phyloP scores from a whole-genome alignment of 2,329 filamentous ascomycete species.

The Ascocoryne sarcoides region DNA sequence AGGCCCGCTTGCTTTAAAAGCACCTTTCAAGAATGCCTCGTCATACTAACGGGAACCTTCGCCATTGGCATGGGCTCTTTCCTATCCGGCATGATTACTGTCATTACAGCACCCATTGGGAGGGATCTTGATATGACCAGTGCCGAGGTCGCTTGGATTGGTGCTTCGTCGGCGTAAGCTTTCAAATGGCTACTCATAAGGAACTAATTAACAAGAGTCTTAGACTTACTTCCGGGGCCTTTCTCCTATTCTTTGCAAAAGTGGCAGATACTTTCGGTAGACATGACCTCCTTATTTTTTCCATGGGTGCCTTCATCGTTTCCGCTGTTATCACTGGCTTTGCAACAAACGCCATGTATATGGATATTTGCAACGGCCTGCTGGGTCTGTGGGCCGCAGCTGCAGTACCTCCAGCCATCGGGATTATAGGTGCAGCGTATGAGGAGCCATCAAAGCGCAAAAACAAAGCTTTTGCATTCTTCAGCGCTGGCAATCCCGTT shows the following conservation, averaged over 20 bases:
- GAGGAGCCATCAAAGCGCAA: conserved; percentile 50
- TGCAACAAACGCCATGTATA: conserved; percentile 45
- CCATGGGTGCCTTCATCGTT: conserved; percentile 51
- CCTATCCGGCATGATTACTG: conserved; percentile 47
- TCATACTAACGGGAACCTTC: conserved; percentile 58
- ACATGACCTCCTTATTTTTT: conserved; percentile 47
- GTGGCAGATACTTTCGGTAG: conserved; percentile 57
- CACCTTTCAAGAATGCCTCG: conserved; percentile 54
- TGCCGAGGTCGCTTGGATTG: conserved; percentile 60
- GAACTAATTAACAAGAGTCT: neutral
- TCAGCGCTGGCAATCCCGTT: conserved; percentile 35
- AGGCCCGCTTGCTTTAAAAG: conserved; percentile 53
- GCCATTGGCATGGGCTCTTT: conserved; percentile 57
- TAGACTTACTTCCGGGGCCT: conserved; percentile 51
- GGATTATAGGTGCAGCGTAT: conserved; percentile 55
- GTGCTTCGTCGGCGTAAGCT: conserved; percentile 44
- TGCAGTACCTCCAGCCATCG: conserved; percentile 54
- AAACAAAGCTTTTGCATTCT: conserved; percentile 57
- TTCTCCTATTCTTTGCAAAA: conserved; percentile 57
- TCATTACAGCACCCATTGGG: conserved; percentile 54
- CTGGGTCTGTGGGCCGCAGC: conserved; percentile 56
- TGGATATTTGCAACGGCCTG: conserved; percentile 54
- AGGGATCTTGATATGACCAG: conserved; percentile 52
- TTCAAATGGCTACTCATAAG: no score
- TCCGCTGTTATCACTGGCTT: conserved; percentile 51